Percentiles rank a stretch among this genome's conserved stretches.
phyloP scores from a whole-genome alignment of 1,284 basidiomycete genomes.

The Ustilago loliicola region DNA sequence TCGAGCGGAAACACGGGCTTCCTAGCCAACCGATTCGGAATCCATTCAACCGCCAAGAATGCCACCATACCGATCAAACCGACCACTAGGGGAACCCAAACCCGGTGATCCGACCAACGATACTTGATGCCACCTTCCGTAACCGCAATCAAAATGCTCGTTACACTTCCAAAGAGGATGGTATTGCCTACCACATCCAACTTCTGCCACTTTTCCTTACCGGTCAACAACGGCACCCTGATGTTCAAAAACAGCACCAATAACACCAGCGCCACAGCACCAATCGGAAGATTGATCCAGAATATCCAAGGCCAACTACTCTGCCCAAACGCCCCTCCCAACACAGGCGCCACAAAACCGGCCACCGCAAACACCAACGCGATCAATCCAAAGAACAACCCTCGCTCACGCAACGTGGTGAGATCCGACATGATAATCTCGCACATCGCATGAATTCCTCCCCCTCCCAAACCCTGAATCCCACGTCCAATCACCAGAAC shows the following conservation, averaged over 20 bases:
- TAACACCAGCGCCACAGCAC: conserved; percentile 19
- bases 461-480: conserved; percentile 72
- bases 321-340: conserved; percentile 71
- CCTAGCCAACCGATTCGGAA: conserved; percentile 34
- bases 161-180: conserved; percentile 65
- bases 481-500: conserved; percentile 46
- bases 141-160: conserved; percentile 67
- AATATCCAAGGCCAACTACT: conserved; percentile 73
- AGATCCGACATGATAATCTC: conserved; percentile 72
- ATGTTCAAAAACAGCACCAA: conserved; percentile 63
- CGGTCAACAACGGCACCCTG: conserved; percentile 62
- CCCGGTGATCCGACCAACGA: conserved; percentile 63
- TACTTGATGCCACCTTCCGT: conserved; percentile 70
- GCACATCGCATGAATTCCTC: conserved; percentile 71
- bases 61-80: conserved; percentile 64
- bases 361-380: conserved; percentile 62
- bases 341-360: conserved; percentile 68
- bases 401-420: conserved; percentile 72
- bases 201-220: conserved; percentile 65
- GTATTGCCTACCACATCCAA: conserved; percentile 70
- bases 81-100: conserved; percentile 66
- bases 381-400: conserved; percentile 70
- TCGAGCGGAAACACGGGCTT: conserved; percentile 67
- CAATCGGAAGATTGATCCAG: conserved; percentile 66
- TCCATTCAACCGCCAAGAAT: conserved; percentile 63